A percentile compares a stretch with the other conserved stretches of the same genome.
phyloP scores from a whole-genome alignment of 441 rosid species.

The Syzygium syzygioides region DNA sequence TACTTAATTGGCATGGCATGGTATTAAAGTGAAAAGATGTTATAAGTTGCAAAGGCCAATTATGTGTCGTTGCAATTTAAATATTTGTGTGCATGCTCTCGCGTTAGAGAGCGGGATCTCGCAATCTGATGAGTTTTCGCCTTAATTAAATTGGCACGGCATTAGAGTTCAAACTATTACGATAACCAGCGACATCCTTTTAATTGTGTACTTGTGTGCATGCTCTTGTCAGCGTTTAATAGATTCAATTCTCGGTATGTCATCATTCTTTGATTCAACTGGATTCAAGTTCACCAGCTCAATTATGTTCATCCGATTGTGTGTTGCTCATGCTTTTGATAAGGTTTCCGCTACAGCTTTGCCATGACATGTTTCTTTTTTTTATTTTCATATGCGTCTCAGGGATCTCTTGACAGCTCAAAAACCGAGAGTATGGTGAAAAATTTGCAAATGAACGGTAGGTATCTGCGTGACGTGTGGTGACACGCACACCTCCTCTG shows the following conservation, averaged over 20 bases:
- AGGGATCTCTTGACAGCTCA: constrained; percentile 84
- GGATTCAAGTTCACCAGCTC: background rate
- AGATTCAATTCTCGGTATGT: background rate
- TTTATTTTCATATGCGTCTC: background rate
- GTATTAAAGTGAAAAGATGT: background rate
- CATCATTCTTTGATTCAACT: background rate
- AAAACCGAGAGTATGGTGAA: constrained; percentile 89
- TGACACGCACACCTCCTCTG: constrained; percentile 14
- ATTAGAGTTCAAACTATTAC: background rate
- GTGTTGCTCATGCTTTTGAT: background rate
- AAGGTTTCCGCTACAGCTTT: background rate
- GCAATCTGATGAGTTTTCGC: background rate
- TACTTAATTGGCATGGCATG: background rate
- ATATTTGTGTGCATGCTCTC: background rate
- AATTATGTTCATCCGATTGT: background rate
- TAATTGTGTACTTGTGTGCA: background rate
- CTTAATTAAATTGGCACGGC: background rate
- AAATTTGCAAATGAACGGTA: constrained; percentile 78
- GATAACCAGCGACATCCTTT: background rate
- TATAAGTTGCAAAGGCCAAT: background rate
- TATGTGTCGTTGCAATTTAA: background rate
- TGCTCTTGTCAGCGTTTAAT: background rate
- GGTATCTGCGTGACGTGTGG: constrained; percentile 96
- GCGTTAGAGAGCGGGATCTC: background rate
- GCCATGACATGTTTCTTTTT: background rate